phyloP scores from a whole-genome alignment of 2,329 filamentous ascomycete species.

The Incumbomyces lentus region DNA sequence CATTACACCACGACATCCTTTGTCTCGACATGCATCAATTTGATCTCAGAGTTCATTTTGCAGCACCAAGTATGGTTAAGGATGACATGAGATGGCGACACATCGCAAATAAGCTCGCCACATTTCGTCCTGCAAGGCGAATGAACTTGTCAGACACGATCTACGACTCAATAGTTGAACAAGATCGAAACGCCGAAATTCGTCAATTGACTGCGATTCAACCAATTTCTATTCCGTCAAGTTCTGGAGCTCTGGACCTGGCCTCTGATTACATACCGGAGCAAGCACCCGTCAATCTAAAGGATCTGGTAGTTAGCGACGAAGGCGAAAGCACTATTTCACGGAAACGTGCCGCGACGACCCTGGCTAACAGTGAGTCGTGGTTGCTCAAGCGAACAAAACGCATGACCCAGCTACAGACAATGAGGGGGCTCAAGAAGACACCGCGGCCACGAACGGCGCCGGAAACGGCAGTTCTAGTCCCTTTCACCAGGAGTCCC shows the following conservation, averaged over 20 bases:
- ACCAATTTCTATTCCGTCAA: too few relatives aligned
- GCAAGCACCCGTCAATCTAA: too few relatives aligned
- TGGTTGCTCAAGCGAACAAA: not conserved
- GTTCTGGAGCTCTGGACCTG: too few relatives aligned
- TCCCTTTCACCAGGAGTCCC: slow-evolving; percentile 3
- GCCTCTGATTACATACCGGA: too few relatives aligned
- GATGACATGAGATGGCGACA: slow-evolving; percentile 1
- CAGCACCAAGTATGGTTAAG: slow-evolving; percentile 5
- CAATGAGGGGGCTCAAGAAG: not conserved
- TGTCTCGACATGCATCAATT: slow-evolving; percentile 1
- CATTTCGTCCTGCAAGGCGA: not conserved
- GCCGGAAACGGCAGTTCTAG: slow-evolving; percentile 1
- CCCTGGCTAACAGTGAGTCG: too few relatives aligned
- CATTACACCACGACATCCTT: not conserved
- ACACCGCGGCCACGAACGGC: slow-evolving; percentile 2
- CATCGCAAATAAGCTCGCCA: not conserved
- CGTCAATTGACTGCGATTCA: too few relatives aligned
- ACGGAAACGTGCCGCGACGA: too few relatives aligned
- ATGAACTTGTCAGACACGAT: not conserved
- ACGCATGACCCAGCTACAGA: not conserved
- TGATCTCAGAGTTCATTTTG: slow-evolving; percentile 5
- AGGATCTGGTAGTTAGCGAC: too few relatives aligned
- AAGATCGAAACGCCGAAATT: too few relatives aligned
- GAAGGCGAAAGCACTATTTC: too few relatives aligned
- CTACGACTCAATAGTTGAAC: not conserved